Conservation (phyloP, 179 eudicot species). For the Patellifolia procumbens region DNA sequence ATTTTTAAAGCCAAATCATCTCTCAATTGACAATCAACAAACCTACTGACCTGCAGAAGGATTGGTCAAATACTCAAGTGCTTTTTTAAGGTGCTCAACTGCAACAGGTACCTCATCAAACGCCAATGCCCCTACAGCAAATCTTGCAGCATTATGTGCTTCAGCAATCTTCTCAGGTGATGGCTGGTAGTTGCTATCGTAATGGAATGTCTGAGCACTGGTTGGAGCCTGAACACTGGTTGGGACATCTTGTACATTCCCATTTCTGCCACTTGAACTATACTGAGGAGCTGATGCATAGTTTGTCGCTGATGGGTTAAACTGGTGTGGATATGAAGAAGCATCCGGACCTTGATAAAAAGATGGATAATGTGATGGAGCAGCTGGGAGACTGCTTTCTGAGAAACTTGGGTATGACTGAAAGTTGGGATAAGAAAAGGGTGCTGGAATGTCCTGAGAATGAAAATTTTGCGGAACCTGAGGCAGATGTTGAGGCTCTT, state of each 20-base stretch:
- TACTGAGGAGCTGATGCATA: constrained; percentile 49
- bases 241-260: constrained; percentile 36
- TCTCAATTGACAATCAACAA: constrained; percentile 16
- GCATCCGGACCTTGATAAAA: constrained; percentile 68
- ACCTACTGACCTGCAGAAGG: constrained; percentile 69
- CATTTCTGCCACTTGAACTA: constrained; percentile 46
- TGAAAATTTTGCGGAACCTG: constrained; percentile 56
- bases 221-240: constrained; percentile 24
- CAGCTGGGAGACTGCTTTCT: constrained; percentile 71
- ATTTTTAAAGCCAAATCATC: constrained; percentile 12
- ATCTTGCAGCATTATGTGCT: constrained; percentile 87
- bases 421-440: constrained; percentile 64
- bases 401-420: constrained; percentile 93
- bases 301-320: constrained; percentile 40
- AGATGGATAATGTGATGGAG: constrained; percentile 64
- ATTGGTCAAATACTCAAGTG: constrained; percentile 82
- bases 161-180: constrained; percentile 81
- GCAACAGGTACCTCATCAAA: constrained; percentile 84
- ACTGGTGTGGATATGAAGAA: constrained; percentile 47
- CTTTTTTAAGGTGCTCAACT: constrained; percentile 72
- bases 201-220: constrained; percentile 41
- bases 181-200: constrained; percentile 76
- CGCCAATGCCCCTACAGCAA: constrained; percentile 90
- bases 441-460: constrained; percentile 59
- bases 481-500: constrained; percentile 51